Evolutionary conservation across 78 protist genomes (phyloP), one percentile per base, ranked within the genome.

Genomic region (Dictyostelium brefeldianum): DNA sequence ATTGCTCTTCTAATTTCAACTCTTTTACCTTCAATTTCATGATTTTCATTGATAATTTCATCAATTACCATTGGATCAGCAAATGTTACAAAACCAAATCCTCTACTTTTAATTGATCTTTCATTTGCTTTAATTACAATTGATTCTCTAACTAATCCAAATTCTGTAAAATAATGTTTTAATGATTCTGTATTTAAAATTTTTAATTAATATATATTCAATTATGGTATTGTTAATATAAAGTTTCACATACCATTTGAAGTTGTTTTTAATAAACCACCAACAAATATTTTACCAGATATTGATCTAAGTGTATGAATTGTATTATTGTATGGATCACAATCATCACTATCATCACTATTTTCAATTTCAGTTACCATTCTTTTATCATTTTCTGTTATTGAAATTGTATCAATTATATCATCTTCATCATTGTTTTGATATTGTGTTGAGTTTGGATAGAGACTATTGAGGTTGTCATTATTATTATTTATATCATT

Each of bases 61-160:
- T 87, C 93, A 3, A 87, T 77, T 11, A 77, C 73, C 27, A 18
- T 14, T 18, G 83, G 83, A 20, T 87, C 69, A 47, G 17, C 31
- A 64, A 87, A 87, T 1, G 93, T 87, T 7, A 87, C 93, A 77
- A 87, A 87, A 5, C 93, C 93, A 87, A 87, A 87, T 3, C 93
- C 93, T 64, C 93, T 74, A 77, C 93, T 87, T 31, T 87, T 87
- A 2, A 51, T 57, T 4, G 83, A 64, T 36, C 78, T 87, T 78
- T 87, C 93, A 48, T 47, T 87, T 15, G 78, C 70, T 17, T 87
- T 87, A 3, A 87, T 87, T 3, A 87, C 84, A 14, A 87, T 62
- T 41, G 83, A 77, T 8, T 87, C 93, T 36, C 51, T 77, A 14
- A 87, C 78, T 20, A 48, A 78, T 0, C 84, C 93, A 77, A 47